phyloP scores from a whole-genome alignment of 305 asterid species.

The Andrographis paniculata region DNA sequence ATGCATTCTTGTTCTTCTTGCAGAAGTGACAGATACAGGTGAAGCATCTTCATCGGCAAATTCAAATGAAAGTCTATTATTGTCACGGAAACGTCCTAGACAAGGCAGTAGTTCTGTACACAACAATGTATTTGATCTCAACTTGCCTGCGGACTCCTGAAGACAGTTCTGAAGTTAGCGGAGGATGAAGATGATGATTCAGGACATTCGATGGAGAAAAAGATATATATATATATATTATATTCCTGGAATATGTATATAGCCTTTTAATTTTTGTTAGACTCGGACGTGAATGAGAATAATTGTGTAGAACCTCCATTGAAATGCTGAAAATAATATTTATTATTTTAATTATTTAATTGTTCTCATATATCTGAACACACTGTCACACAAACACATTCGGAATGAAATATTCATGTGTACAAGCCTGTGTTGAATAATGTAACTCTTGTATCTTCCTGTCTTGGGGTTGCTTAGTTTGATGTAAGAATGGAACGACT shows the following conservation, averaged over 20 bases:
- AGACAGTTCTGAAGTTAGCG: constrained; percentile 16
- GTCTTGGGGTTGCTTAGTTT: too few species aligned
- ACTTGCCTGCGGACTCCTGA: constrained; percentile 56
- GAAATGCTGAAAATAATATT: neutral
- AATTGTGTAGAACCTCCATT: neutral
- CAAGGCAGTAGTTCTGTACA: constrained; percentile 25
- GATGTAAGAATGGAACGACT: too few species aligned
- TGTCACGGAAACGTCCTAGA: constrained; percentile 57
- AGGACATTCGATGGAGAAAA: neutral
- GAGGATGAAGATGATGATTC: neutral
- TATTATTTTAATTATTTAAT: neutral
- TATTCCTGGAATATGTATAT: neutral
- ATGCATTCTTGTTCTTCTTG: constrained; percentile 1
- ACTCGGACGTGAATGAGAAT: neutral
- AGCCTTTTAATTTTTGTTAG: neutral
- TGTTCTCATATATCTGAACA: too few species aligned
- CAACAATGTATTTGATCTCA: constrained; percentile 49
- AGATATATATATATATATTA: constrained; percentile 1
- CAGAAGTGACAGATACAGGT: constrained; percentile 25
- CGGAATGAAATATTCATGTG: too few species aligned
- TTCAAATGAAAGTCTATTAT: constrained; percentile 28
- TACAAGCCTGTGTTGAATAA: too few species aligned
- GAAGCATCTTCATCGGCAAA: constrained; percentile 47
- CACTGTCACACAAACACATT: too few species aligned
- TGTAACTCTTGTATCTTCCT: too few species aligned